Conservation (phyloP, 1,139 yeast species). For the Hyphopichia burtonii region DNA sequence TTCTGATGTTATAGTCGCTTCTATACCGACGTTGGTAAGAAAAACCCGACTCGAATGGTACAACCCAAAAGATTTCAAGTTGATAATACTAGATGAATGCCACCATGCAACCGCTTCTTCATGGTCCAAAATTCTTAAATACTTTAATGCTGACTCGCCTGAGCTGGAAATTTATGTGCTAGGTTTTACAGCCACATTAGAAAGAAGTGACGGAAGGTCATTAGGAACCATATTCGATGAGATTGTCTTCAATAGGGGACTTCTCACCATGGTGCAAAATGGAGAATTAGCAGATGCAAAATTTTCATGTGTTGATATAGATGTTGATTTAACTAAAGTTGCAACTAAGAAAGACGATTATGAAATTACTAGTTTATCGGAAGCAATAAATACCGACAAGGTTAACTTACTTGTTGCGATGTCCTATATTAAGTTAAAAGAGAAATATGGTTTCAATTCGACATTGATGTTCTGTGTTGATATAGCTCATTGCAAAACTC, state of each 20-base stretch:
- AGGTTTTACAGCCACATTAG: constrained; percentile 86
- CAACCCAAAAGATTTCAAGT: constrained; percentile 58
- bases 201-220: constrained; percentile 63
- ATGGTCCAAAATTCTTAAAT: constrained; percentile 56
- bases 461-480: constrained; percentile 80
- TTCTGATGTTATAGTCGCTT: constrained; percentile 73
- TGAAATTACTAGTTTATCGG: constrained; percentile 48
- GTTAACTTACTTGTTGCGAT: constrained; percentile 56
- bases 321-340: constrained; percentile 36
- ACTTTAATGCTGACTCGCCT: constrained; percentile 52
- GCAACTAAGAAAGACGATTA: constrained; percentile 50
- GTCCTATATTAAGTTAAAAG: constrained; percentile 51
- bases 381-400: constrained; percentile 52
- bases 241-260: constrained; percentile 67
- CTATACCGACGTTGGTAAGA: constrained; percentile 66
- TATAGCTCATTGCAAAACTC: constrained; percentile 58
- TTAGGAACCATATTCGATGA: constrained; percentile 66
- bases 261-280: constrained; percentile 66
- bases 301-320: constrained; percentile 56
- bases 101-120: constrained; percentile 85
- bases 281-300: constrained; percentile 71
- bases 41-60: constrained; percentile 51
- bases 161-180: constrained; percentile 54
- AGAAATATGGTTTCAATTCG: constrained; percentile 46
- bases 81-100: constrained; percentile 87